phyloP scores from a whole-genome alignment of 257 asterid species.

The Craterostigma plantagineum region DNA sequence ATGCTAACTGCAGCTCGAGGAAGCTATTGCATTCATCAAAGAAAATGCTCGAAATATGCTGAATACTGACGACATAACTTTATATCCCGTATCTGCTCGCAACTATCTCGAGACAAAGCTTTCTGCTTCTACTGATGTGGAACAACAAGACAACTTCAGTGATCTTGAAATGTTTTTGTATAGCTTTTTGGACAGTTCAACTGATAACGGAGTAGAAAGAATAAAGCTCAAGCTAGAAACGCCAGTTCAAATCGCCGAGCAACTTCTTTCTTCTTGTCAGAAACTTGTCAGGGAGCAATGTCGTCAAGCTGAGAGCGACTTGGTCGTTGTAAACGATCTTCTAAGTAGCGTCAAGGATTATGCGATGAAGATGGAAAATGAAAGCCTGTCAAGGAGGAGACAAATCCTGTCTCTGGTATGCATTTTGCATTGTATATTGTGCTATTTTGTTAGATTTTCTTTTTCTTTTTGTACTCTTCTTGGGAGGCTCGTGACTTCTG shows the following conservation, averaged over 20 bases:
- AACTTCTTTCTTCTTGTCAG: constrained; percentile 60
- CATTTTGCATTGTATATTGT: neutral
- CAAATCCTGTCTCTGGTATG: constrained; percentile 66
- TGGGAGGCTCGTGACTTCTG: constrained; percentile 5
- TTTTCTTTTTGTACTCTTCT: constrained; percentile 9
- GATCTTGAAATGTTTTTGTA: constrained; percentile 66
- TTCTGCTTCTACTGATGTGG: constrained; percentile 20
- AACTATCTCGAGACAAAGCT: constrained; percentile 77
- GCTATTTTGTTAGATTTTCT: constrained; percentile 2
- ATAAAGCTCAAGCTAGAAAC: constrained; percentile 87
- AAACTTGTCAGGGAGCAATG: constrained; percentile 51
- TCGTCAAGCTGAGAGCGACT: constrained; percentile 54
- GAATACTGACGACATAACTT: constrained; percentile 46
- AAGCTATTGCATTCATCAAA: constrained; percentile 66
- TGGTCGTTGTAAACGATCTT: constrained; percentile 43
- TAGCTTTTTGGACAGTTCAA: constrained; percentile 73
- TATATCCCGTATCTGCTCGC: constrained; percentile 86
- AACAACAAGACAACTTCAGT: constrained; percentile 32
- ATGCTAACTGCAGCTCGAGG: constrained; percentile 49
- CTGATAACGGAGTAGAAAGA: constrained; percentile 71
- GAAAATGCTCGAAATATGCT: constrained; percentile 63
- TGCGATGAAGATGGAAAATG: constrained; percentile 50
- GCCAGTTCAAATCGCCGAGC: constrained; percentile 72
- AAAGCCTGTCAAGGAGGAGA: constrained; percentile 70
- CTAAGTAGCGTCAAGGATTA: constrained; percentile 44